phyloP scores from a whole-genome alignment of 352 stramenopile genomes.

The Pythium pectinolyticum region DNA sequence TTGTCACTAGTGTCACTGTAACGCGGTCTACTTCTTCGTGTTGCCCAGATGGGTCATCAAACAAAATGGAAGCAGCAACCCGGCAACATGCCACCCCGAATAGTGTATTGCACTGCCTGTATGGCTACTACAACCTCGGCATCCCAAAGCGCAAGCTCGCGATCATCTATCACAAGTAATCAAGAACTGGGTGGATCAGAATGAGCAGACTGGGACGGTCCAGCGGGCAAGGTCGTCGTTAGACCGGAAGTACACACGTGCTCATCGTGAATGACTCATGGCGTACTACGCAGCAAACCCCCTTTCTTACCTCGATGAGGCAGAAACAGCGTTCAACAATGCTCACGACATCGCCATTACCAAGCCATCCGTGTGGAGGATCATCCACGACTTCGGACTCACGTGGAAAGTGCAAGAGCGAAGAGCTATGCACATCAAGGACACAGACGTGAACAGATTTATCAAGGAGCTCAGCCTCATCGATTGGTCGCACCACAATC shows the following conservation, averaged over 20 bases:
- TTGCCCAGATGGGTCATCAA: too few species aligned
- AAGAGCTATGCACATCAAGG: conserved; percentile 30
- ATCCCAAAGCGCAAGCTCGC: background rate
- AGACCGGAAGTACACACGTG: background rate
- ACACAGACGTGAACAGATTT: conserved; percentile 29
- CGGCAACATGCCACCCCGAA: conserved; percentile 20
- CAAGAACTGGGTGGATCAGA: background rate
- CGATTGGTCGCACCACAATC: conserved; percentile 18
- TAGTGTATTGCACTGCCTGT: conserved; percentile 29
- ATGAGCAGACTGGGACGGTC: background rate
- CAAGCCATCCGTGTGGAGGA: conserved; percentile 10
- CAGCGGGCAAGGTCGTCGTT: background rate
- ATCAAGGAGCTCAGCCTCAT: conserved; percentile 27
- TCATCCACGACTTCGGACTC: conserved; percentile 18
- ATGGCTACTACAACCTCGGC: conserved; percentile 12
- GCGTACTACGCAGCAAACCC: background rate
- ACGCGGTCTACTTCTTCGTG: too few species aligned
- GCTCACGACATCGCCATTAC: conserved; percentile 17
- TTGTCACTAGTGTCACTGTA: too few species aligned
- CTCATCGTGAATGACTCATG: background rate
- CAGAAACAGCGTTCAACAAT: background rate
- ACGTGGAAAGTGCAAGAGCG: conserved; percentile 32
- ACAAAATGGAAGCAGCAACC: conserved; percentile 9
- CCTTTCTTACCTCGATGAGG: conserved; percentile 8
- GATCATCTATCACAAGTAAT: background rate